Evolutionary conservation across 495 filamentous ascomycete genomes (phyloP), one percentile per base, ranked within the genome.

Genomic region (Letharia lupina): DNA sequence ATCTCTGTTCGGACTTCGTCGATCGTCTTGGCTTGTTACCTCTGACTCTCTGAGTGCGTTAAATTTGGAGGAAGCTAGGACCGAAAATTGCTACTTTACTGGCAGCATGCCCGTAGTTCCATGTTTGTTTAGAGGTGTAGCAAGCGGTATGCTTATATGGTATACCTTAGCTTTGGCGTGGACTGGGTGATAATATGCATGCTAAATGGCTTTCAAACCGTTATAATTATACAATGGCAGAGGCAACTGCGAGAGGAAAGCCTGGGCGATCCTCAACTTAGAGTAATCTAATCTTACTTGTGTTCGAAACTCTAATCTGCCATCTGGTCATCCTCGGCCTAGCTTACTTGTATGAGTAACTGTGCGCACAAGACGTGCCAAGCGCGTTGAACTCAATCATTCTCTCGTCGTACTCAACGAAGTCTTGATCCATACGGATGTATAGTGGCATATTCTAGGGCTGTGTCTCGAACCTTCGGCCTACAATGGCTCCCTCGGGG

Each of bases 401-500:
- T 28, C 23, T 28, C 23, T 28, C 23, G 23, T 28, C 23, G 23
- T 28, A 28, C 23, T 28, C 23, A 28, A 28, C 50, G 8, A 63
- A 23, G 4, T 4, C 35, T 12, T 42, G n/a, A 15, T 62, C 16
- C 50, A 39, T 37, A 20, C 42, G 61, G 28, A 35, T 62, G n/a
- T 31, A 11, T 4, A 9, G 40, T 40, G 7, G 10, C 31, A 50
- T 28, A 28, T 28, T 28, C 23, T 28, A 28, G 23, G 1, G 23
- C 23, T 28, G 23, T 28, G 23, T 28, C 23, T 16, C 13, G 4
- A 39, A 0, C 50, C 1, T 6, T 50, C 4, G 7, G 16, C 23
- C 28, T 10, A 45, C 15, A 41, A 71, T 71, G 69, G 66, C 67
- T 23, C 45, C 42, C 41, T 41, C 61, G 31, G 40, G 20, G 4